Conservation (phyloP, 192 early-diverging fungal genomes). For the Diversispora epigaea region DNA sequence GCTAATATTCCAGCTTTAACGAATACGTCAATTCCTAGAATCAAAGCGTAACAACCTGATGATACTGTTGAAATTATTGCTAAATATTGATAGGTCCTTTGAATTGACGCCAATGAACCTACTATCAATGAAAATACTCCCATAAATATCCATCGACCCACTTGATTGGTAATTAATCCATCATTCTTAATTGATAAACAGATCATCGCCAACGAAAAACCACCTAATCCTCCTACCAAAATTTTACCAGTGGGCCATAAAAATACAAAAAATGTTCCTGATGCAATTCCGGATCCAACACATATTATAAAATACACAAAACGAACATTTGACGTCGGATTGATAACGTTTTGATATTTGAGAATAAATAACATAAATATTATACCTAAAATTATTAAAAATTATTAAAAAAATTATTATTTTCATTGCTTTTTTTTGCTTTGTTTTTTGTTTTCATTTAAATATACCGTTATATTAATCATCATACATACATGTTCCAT, state of each 20-base stretch:
- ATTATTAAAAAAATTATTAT: background rate
- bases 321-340: background rate
- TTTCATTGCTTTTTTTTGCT: background rate
- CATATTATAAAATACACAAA: slow-evolving; percentile 28
- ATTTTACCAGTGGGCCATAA: slow-evolving; percentile 26
- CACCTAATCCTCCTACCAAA: slow-evolving; percentile 23
- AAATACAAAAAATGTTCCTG: slow-evolving; percentile 25
- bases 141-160: slow-evolving; percentile 2
- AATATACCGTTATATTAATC: background rate
- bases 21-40: slow-evolving; percentile 22
- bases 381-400: slow-evolving; percentile 14
- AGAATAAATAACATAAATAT: slow-evolving; percentile 25
- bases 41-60: slow-evolving; percentile 9
- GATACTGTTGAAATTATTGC: slow-evolving; percentile 23
- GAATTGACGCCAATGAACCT: background rate
- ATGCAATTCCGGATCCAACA: background rate
- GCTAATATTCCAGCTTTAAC: slow-evolving; percentile 9
- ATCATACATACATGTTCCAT: slow-evolving; percentile 6
- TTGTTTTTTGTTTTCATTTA: background rate
- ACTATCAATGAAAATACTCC: background rate
- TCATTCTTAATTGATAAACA: background rate
- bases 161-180: slow-evolving; percentile 21
- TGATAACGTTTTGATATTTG: slow-evolving; percentile 26
- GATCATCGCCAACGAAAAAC: slow-evolving; percentile 7
- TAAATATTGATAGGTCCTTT: slow-evolving; percentile 11